Conservation (phyloP, 2,329 filamentous ascomycete genomes). For the Emydomyces testavorans region DNA sequence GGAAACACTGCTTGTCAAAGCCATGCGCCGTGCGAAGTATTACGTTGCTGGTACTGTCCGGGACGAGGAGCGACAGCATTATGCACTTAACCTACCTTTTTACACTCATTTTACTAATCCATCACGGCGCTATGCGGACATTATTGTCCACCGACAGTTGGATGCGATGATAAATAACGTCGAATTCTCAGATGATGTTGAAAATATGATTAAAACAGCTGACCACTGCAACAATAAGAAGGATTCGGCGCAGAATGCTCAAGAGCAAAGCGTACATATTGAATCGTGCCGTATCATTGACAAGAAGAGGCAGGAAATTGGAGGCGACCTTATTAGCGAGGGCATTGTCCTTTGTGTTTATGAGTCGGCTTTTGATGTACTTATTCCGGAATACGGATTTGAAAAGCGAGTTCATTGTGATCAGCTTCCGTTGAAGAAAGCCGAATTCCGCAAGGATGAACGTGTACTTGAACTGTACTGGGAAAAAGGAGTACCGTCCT, state of each 20-base stretch:
- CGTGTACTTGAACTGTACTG: conserved; percentile 92
- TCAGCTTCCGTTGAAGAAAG: conserved; percentile 92
- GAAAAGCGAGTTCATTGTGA: conserved; percentile 99
- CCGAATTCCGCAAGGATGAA: conserved; percentile 96
- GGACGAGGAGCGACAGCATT: conserved; percentile 73
- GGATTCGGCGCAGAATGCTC: conserved; percentile 90
- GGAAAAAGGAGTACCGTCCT: conserved; percentile 98
- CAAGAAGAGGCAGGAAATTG: conserved; percentile 71
- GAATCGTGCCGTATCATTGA: conserved; percentile 96
- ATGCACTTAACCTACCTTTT: conserved; percentile 78
- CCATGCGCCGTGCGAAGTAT: conserved; percentile 94
- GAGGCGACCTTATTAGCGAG: conserved; percentile 86
- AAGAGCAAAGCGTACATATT: conserved; percentile 98
- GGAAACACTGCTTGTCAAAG: conserved; percentile 90
- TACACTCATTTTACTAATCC: conserved; percentile 98
- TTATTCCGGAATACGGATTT: conserved; percentile 96
- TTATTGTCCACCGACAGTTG: conserved; percentile 89
- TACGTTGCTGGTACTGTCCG: conserved; percentile 69
- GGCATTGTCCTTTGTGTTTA: conserved; percentile 96
- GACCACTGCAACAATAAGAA: conserved; percentile 99
- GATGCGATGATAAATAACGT: conserved; percentile 70
- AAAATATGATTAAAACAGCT: conserved; percentile 78
- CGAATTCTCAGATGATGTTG: conserved; percentile 81
- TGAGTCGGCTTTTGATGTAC: conserved; percentile 93
- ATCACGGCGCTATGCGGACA: conserved; percentile 85